Percentiles rank a stretch among this genome's conserved stretches.
These are phyloP conservation scores for Puccinia triticina DNA, from an alignment of 1,284 basidiomycete genomes.

Conservation along the genomic window DNA sequence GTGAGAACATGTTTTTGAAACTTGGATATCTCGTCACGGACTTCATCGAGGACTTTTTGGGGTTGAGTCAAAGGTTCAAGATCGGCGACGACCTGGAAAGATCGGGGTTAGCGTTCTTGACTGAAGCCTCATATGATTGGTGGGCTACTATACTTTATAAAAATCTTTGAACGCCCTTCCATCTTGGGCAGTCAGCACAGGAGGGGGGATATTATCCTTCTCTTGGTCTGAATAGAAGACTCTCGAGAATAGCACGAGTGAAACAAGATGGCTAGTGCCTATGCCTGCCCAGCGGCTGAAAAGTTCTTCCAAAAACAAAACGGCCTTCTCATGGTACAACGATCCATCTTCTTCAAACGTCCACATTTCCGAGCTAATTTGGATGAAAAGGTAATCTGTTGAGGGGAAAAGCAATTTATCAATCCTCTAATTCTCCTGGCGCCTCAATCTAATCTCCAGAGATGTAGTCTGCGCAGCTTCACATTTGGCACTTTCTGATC, in stretches of 20 bases:
- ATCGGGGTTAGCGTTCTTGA: slow-evolving; percentile 6
- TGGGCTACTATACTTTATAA: slow-evolving; percentile 59
- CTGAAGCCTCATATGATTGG: neutral
- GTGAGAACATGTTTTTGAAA: slow-evolving; percentile 50
- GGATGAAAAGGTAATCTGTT: slow-evolving; percentile 75
- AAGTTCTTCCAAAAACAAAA: slow-evolving; percentile 80
- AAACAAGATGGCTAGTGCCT: slow-evolving; percentile 87
- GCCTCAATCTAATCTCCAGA: neutral
- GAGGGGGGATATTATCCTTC: slow-evolving; percentile 67
- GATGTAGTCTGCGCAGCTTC: slow-evolving; percentile 47
- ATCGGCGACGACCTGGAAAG: slow-evolving; percentile 81
- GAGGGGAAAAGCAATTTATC: neutral
- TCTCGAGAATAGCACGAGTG: slow-evolving; percentile 90
- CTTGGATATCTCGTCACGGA: slow-evolving; percentile 63
- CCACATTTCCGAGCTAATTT: slow-evolving; percentile 94
- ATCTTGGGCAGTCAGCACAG: slow-evolving; percentile 72
- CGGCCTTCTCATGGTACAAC: slow-evolving; percentile 91
- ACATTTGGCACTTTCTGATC: slow-evolving; percentile 83
- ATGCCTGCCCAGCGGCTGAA: slow-evolving; percentile 79
- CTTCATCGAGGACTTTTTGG: slow-evolving; percentile 78
- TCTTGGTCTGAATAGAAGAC: slow-evolving; percentile 87
- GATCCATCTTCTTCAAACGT: slow-evolving; percentile 96
- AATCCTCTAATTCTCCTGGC: neutral
- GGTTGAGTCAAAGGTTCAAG: slow-evolving; percentile 84
- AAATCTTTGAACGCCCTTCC: slow-evolving; percentile 92